phyloP scores from a whole-genome alignment of 2,329 filamentous ascomycete species.

The Pseudogymnoascus destructans region DNA sequence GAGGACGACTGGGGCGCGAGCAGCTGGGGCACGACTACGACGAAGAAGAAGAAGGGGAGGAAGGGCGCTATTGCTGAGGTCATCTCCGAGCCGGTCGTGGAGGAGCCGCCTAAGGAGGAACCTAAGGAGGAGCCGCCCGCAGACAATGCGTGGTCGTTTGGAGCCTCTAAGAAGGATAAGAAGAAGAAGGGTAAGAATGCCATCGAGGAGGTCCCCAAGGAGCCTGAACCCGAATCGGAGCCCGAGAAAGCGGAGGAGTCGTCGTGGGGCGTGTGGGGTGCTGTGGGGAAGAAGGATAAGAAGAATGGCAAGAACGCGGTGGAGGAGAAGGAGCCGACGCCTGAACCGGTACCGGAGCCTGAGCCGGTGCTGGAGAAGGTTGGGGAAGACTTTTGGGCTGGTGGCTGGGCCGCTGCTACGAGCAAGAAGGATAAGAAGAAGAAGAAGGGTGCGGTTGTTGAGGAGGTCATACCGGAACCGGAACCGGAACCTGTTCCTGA shows the following conservation, averaged over 20 bases:
- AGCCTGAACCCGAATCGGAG: slow-evolving; percentile 24
- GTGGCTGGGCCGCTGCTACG: slow-evolving; percentile 14
- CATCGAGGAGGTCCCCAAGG: slow-evolving; percentile 20
- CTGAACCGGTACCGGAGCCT: slow-evolving; percentile 22
- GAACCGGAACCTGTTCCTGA: slow-evolving; percentile 26
- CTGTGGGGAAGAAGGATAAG: slow-evolving; percentile 32
- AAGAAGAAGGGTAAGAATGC: slow-evolving; percentile 35
- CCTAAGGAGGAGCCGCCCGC: slow-evolving; percentile 31
- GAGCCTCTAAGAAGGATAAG: slow-evolving; percentile 37
- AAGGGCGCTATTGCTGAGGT: slow-evolving; percentile 23
- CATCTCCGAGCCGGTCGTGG: slow-evolving; percentile 22
- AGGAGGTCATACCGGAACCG: slow-evolving; percentile 16
- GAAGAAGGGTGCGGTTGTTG: slow-evolving; percentile 14
- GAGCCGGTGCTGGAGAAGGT: slow-evolving; percentile 15
- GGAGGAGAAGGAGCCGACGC: slow-evolving; percentile 21
- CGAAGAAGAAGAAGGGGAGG: slow-evolving; percentile 25
- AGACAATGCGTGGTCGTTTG: slow-evolving; percentile 39
- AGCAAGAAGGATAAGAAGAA: slow-evolving; percentile 27
- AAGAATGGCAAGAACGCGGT: slow-evolving; percentile 28
- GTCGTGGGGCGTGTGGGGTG: slow-evolving; percentile 39
- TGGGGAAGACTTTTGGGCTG: slow-evolving; percentile 18
- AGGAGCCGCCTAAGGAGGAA: slow-evolving; percentile 26
- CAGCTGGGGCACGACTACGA: slow-evolving; percentile 35
- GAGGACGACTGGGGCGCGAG: slow-evolving; percentile 38
- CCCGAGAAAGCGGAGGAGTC: slow-evolving; percentile 23